Evolutionary conservation across 1,139 yeast species (phyloP).

Genomic region (Candida sanyaensis): DNA sequence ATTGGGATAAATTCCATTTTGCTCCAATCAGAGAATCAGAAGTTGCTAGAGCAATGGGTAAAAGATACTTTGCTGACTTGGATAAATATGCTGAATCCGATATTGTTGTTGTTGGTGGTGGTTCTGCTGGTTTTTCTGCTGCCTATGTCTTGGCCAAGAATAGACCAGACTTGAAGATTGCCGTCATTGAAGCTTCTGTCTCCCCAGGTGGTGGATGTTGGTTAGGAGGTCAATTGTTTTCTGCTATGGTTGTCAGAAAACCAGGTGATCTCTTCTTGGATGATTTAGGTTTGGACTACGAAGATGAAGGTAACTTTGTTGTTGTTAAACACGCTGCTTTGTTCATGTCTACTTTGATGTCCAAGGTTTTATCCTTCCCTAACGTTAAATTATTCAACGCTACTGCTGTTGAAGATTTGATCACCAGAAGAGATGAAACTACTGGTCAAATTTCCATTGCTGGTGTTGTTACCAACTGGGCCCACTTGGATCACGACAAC

Average conservation of each 20-base stretch:
- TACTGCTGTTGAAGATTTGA: slow-evolving; percentile 78
- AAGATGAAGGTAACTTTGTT: slow-evolving; percentile 79
- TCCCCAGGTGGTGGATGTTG: slow-evolving; percentile 84
- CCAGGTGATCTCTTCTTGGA: slow-evolving; percentile 72
- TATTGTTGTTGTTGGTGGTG: slow-evolving; percentile 76
- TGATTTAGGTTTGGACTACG: slow-evolving; percentile 66
- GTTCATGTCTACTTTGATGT: slow-evolving; percentile 70
- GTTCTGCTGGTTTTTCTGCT: slow-evolving; percentile 76
- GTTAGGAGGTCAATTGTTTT: slow-evolving; percentile 79
- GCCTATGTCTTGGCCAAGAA: slow-evolving; percentile 73
- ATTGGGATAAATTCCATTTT: slow-evolving; percentile 70
- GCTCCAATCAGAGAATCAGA: slow-evolving; percentile 78
- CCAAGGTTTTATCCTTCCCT: slow-evolving; percentile 71
- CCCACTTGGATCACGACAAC: slow-evolving; percentile 73
- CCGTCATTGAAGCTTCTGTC: slow-evolving; percentile 73
- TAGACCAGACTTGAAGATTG: slow-evolving; percentile 76
- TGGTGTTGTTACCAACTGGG: slow-evolving; percentile 86
- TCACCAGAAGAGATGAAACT: slow-evolving; percentile 62
- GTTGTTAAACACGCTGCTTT: slow-evolving; percentile 82
- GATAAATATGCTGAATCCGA: slow-evolving; percentile 78
- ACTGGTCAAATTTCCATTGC: slow-evolving; percentile 65
- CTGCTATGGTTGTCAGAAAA: slow-evolving; percentile 79
- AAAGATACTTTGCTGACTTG: slow-evolving; percentile 70
- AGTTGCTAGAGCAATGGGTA: slow-evolving; percentile 84
- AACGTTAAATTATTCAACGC: slow-evolving; percentile 80